These are phyloP conservation scores for Yarrowia hollandica DNA, from an alignment of 805 yeast genomes.

Conservation along the genomic window DNA sequence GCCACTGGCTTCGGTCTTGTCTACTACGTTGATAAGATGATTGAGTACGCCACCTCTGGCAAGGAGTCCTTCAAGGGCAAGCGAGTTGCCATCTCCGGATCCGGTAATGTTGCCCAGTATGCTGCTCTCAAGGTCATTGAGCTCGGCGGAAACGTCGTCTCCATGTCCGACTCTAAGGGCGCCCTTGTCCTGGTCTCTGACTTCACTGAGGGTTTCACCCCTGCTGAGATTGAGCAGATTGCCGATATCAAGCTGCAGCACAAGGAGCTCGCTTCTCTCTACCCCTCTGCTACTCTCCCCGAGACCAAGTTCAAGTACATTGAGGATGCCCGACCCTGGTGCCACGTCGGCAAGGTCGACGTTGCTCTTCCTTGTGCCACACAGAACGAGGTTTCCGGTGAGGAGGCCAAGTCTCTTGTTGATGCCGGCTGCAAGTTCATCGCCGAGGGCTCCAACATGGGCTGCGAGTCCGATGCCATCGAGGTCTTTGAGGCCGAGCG, in stretches of 20 bases:
- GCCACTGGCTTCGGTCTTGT: constrained; percentile 98
- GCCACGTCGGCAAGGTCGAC: constrained; percentile 85
- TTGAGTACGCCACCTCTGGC: constrained; percentile 86
- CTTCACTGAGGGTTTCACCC: constrained; percentile 66
- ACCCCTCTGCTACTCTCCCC: constrained; percentile 35
- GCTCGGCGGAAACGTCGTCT: constrained; percentile 92
- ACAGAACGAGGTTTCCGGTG: constrained; percentile 96
- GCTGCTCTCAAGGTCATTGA: constrained; percentile 97
- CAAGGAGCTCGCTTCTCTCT: constrained; percentile 46
- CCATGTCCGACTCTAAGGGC: constrained; percentile 95
- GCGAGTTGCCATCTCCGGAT: constrained; percentile 94
- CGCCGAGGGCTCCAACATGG: constrained; percentile 99
- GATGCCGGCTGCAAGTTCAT: constrained; percentile 89
- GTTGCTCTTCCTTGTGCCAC: constrained; percentile 98
- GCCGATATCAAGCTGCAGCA: constrained; percentile 81
- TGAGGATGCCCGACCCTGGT: constrained; percentile 96
- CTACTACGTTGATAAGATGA: constrained; percentile 97
- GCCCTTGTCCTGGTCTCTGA: constrained; percentile 62
- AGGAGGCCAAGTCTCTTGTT: constrained; percentile 91
- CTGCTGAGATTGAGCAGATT: constrained; percentile 74
- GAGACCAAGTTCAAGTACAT: constrained; percentile 62
- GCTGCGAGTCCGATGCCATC: constrained; percentile 96
- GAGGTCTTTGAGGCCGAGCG: constrained; percentile 76
- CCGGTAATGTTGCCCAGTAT: constrained; percentile 98
- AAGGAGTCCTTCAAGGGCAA: constrained; percentile 89